Percentiles rank a stretch among this genome's conserved stretches.
Conservation (phyloP, 2,329 filamentous ascomycete species). For the Rhynchosporium agropyri region DNA sequence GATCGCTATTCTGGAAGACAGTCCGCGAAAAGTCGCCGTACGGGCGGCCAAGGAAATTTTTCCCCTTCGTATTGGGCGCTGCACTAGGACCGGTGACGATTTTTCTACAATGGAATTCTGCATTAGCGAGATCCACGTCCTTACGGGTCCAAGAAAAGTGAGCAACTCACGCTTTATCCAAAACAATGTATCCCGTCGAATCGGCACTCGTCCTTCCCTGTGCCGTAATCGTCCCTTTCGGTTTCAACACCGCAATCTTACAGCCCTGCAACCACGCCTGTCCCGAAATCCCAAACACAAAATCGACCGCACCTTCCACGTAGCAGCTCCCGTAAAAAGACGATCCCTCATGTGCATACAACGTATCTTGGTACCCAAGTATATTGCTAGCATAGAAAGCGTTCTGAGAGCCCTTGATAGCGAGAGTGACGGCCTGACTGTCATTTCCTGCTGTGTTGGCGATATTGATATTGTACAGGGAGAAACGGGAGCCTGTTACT, state of each 20-base stretch:
- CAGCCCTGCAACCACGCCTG: constrained; percentile 54
- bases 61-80: constrained; percentile 39
- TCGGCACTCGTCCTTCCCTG: constrained; percentile 53
- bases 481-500: constrained; percentile 48
- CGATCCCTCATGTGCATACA: constrained; percentile 51
- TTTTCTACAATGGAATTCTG: constrained; percentile 4
- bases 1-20: constrained; percentile 51
- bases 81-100: constrained; percentile 23
- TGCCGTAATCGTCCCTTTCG: constrained; percentile 50
- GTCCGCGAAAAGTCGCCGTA: constrained; percentile 55
- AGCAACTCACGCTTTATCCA: constrained; percentile 45
- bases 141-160: neutral
- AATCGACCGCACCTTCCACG: constrained; percentile 59
- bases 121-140: neutral
- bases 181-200: constrained; percentile 53
- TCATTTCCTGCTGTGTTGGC: constrained; percentile 51
- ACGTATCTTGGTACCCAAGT: constrained; percentile 57
- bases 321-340: constrained; percentile 57
- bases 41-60: constrained; percentile 55
- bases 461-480: constrained; percentile 61
- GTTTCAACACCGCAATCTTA: constrained; percentile 49
- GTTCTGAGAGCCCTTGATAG: constrained; percentile 51
- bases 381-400: constrained; percentile 58
- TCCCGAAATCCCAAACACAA: constrained; percentile 57
- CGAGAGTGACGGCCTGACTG: constrained; percentile 54